phyloP scores from a whole-genome alignment of 257 asterid genomes.

The Ilex aquifolium region DNA sequence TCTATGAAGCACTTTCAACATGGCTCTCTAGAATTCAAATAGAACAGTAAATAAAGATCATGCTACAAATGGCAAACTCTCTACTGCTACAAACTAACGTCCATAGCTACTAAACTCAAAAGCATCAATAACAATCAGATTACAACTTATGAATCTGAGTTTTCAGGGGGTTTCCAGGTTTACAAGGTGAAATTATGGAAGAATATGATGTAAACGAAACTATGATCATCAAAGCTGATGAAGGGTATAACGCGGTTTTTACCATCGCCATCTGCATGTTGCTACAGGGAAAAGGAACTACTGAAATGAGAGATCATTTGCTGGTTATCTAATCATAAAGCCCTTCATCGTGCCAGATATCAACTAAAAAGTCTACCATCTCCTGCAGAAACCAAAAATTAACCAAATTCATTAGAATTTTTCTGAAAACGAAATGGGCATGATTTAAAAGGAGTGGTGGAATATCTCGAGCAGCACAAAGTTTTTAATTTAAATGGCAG shows the following conservation, averaged over 20 bases:
- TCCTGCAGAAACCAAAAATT: slow-evolving; percentile 42
- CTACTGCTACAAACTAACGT: too few relatives aligned
- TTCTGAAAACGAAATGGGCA: not conserved
- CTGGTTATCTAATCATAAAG: slow-evolving; percentile 49
- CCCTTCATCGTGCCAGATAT: slow-evolving; percentile 90
- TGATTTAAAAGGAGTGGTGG: not conserved
- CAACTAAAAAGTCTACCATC: slow-evolving; percentile 91
- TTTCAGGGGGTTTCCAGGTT: not conserved
- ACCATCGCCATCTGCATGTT: not conserved
- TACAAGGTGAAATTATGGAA: not conserved
- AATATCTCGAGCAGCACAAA: not conserved
- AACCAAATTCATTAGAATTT: not conserved
- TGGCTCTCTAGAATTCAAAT: too few relatives aligned
- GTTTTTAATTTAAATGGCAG: not conserved
- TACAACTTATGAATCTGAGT: too few relatives aligned
- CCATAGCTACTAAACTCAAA: too few relatives aligned
- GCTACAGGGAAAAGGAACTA: not conserved
- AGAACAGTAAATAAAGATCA: too few relatives aligned
- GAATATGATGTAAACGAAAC: not conserved
- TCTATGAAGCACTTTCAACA: too few relatives aligned
- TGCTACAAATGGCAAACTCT: too few relatives aligned
- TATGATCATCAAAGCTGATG: not conserved
- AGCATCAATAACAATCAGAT: too few relatives aligned
- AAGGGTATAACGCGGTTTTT: not conserved
- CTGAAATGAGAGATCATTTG: too few relatives aligned